A percentile compares a stretch with the other conserved stretches of the same genome.
phyloP scores from a whole-genome alignment of 495 filamentous ascomycete species.

The Hypoxylon cercidicola region DNA sequence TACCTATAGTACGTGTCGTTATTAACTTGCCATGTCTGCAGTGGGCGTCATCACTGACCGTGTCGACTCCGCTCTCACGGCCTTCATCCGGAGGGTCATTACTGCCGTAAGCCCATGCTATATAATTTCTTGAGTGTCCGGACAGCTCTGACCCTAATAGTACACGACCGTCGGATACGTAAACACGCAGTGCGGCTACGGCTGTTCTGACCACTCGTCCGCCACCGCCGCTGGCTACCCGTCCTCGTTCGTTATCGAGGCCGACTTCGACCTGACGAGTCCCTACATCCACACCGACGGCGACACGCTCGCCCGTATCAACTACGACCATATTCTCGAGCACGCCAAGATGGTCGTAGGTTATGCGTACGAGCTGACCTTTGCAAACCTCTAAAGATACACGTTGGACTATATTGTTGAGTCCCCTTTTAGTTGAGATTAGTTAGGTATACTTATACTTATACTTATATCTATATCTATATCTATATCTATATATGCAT shows the following conservation, averaged over 20 bases:
- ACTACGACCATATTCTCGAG: conserved; percentile 35
- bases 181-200: conserved; percentile 86
- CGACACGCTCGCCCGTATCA: conserved; percentile 40
- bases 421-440: no score
- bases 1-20: not conserved
- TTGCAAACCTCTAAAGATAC: conserved; percentile 16
- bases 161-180: conserved; percentile 83
- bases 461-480: no score
- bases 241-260: conserved; percentile 48
- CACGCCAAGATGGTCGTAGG: conserved; percentile 36
- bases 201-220: conserved; percentile 49
- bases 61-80: conserved; percentile 44
- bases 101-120: conserved; percentile 24
- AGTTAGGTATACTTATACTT: no score
- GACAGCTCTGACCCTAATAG: conserved; percentile 27
- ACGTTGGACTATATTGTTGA: not conserved
- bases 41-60: conserved; percentile 46
- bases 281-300: conserved; percentile 45
- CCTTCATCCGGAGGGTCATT: conserved; percentile 37
- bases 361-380: conserved; percentile 37
- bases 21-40: conserved; percentile 7
- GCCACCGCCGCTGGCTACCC: conserved; percentile 45
- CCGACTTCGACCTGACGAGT: conserved; percentile 33
- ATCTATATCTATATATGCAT: no score
- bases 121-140: not conserved